These are phyloP conservation scores for Paecilomyces variotii DNA, from an alignment of 2,329 filamentous ascomycete species.

Conservation along the genomic window DNA sequence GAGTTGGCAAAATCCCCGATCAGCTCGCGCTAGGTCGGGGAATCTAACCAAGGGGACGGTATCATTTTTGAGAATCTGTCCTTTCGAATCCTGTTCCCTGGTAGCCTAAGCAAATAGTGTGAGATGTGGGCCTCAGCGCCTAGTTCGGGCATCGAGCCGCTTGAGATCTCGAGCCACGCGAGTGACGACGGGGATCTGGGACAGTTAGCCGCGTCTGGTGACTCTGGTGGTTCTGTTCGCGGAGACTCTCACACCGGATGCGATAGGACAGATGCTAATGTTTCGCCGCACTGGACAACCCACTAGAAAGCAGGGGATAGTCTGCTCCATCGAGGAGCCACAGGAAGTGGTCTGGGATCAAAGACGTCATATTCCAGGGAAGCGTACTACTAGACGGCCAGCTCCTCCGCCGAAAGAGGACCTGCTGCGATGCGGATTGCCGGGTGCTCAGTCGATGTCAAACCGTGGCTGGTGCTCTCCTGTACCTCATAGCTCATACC, in stretches of 20 bases:
- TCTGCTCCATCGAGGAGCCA: background rate
- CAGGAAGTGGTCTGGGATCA: background rate
- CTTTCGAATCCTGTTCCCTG: background rate
- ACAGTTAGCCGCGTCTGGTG: background rate
- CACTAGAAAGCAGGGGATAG: background rate
- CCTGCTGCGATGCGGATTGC: background rate
- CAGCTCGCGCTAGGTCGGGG: background rate
- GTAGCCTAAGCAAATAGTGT: constrained; percentile 3
- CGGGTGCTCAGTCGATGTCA: background rate
- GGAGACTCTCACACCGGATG: background rate
- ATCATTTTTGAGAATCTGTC: background rate
- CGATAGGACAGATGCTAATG: background rate
- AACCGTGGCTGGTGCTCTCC: background rate
- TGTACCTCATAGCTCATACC: background rate
- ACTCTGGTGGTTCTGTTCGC: background rate
- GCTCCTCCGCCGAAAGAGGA: background rate
- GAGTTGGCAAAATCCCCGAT: background rate
- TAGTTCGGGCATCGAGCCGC: constrained; percentile 9
- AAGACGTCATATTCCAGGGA: background rate
- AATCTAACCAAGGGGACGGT: background rate
- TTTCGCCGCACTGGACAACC: background rate
- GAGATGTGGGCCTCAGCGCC: constrained; percentile 11
- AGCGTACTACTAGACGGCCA: background rate
- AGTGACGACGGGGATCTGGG: constrained; percentile 6
- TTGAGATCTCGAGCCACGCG: constrained; percentile 16